Evolutionary conservation across 768 basidiomycete genomes (phyloP), one percentile per base, ranked within the genome.

Genomic region (Pulveroboletus ravenelii): DNA sequence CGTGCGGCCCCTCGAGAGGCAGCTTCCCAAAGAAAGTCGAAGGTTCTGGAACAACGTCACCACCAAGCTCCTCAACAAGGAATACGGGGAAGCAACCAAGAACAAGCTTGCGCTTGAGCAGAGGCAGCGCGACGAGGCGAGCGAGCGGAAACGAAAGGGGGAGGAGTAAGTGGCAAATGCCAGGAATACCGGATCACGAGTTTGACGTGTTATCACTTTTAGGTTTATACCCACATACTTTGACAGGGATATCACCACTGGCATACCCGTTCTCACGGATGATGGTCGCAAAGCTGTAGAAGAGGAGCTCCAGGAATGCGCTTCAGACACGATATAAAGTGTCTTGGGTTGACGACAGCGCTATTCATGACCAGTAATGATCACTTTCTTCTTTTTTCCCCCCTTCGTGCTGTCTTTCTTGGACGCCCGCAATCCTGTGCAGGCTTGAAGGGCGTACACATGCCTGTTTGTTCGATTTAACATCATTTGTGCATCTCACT

Each of bases 31-130:
- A 48, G 96, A 98, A 74, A 94, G 92, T 54, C 74, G 93, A 51
- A 82, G 80, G 72, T 67, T 98, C 47, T 98, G 96, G 96, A 83
- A 87, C 50, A 78, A 66, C 47, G 89, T 97, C 18, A 95, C 94
- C 45, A 75, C 71, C 40, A 74, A 78, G 51, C 69, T 98, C 50
- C 43, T 89, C 39, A 78, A 72, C 63, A 98, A 96, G 78, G 89
- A 94, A 63, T 99, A 80, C 70, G 77, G 80, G 20, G 91, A 94
- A 37, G 96, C 96, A 46, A 97, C 92, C 50, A 88, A 78, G 74
- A 81, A 87, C 73, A 99, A 99, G 76, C 80, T 93, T 46, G 69
- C 69, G 5, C 95, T 99, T 49, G 96, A 99, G 72, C 95, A 98
- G 78, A 80, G 66, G 63, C 96, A 98, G 75, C 74, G 96, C 45